Conservation (phyloP, 2,329 filamentous ascomycete species). For the Coniella vitis region DNA sequence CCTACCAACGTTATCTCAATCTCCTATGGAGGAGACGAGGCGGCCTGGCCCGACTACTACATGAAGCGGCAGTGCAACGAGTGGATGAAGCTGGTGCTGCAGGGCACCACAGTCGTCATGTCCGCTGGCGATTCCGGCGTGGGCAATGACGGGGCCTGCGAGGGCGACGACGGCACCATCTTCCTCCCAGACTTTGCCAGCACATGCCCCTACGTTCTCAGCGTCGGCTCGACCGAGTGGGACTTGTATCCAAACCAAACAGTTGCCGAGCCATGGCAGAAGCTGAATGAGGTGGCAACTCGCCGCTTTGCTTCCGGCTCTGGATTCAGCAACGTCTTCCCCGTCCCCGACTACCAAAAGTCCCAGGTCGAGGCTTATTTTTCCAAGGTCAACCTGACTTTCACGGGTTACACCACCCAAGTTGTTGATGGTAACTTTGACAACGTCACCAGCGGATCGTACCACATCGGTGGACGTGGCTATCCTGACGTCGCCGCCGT, state of each 20-base stretch:
- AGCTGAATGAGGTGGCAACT: slow-evolving; percentile 20
- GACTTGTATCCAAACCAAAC: slow-evolving; percentile 5
- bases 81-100: slow-evolving; percentile 39
- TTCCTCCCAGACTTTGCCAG: slow-evolving; percentile 39
- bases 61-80: slow-evolving; percentile 34
- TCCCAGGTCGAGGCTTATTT: slow-evolving; percentile 21
- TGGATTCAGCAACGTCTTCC: slow-evolving; percentile 29
- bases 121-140: slow-evolving; percentile 33
- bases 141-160: slow-evolving; percentile 26
- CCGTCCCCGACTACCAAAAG: slow-evolving; percentile 24
- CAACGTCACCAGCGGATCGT: slow-evolving; percentile 36
- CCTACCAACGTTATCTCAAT: slow-evolving; percentile 44
- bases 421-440: slow-evolving; percentile 21
- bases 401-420: slow-evolving; percentile 27
- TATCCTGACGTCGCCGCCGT: slow-evolving; percentile 43
- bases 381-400: slow-evolving; percentile 18
- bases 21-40: slow-evolving; percentile 36
- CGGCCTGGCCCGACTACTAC: slow-evolving; percentile 38
- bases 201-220: slow-evolving; percentile 39
- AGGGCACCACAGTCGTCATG: slow-evolving; percentile 33
- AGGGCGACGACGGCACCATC: slow-evolving; percentile 27
- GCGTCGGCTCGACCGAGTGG: slow-evolving; percentile 30
- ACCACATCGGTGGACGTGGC: slow-evolving; percentile 37
- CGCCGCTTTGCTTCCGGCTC: slow-evolving; percentile 25
- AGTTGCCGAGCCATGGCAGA: neutral